Base-by-base conservation (phyloP, 306 rosid genomes). In the Luffa acutangula region DNA sequence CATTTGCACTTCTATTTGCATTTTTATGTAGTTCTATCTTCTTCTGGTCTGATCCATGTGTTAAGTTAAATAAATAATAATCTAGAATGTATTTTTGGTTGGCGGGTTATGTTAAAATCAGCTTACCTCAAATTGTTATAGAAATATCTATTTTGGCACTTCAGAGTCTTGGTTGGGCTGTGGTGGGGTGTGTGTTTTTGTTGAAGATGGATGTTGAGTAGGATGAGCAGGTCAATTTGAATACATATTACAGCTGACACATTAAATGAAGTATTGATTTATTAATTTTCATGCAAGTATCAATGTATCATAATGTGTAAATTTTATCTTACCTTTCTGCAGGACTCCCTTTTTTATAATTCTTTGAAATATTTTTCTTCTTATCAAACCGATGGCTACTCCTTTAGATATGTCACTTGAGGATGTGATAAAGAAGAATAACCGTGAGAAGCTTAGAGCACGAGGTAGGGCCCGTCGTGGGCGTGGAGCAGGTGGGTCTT, bases 351-450 rank as follows among this genome's bases (percentile, higher is more conserved):
- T 42, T 42, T 57, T 14, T 56, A 10, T 10, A 31, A 34, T 49
- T 74, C 43, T 59, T 76, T 58, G 67, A 41, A 56, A 10, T 69
- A 41, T 56, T 36, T 71, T 58, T 20, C 53, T 78, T 18, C 49
- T 18, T 69, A 69, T 72, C 33, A 41, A 74, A 60, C 82, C 80
- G 20, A 93, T 93, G 97, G 84, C 97, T 57, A 89, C 97, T 82
- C 78, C 96, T 62, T 89, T 95, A 96, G 99, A 91, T 74, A 89
- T 93, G 89, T 86, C 98, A 31, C 96, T 93, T 74, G 96, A 95
- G 81, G 99, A 91, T 77, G 84, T 96, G 81, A 95, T 95, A 53
- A 95, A 90, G 89, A 84, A 90, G 83, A 90, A 89, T 87, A 85
- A 81, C 71, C 87, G 97, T 64, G 89, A 85, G 80, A 91, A 93